phyloP scores from a whole-genome alignment of 148 eudicot genomes.

The Camellia sinensis region DNA sequence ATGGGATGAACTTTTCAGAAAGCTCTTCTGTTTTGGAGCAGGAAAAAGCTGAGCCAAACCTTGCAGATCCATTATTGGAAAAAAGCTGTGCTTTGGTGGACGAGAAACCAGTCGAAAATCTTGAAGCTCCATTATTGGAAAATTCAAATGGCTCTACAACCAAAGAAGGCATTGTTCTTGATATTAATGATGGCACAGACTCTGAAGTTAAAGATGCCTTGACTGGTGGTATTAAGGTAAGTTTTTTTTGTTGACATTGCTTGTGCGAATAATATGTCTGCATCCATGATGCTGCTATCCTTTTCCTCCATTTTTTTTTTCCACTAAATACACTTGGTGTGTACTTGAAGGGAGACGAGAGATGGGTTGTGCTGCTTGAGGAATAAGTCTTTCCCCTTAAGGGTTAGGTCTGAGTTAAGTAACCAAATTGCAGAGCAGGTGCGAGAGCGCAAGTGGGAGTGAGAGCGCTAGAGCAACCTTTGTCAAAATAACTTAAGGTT shows the following conservation, averaged over 20 bases:
- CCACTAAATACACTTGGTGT: too few species aligned
- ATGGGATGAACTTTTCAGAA: slow-evolving; percentile 6
- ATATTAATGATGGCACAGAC: slow-evolving; percentile 14
- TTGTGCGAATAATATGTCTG: too few species aligned
- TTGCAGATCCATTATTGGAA: slow-evolving; percentile 22
- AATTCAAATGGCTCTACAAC: slow-evolving; percentile 16
- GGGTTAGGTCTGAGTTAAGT: neutral
- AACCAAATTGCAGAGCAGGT: too few species aligned
- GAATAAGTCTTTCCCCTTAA: neutral
- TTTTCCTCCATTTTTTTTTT: too few species aligned
- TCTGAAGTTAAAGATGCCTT: slow-evolving; percentile 13
- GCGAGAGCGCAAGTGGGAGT: too few species aligned
- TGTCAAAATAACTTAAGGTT: too few species aligned
- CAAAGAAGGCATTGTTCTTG: slow-evolving; percentile 12
- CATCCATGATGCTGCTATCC: neutral
- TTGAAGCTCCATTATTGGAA: slow-evolving; percentile 22
- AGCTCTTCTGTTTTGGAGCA: slow-evolving; percentile 25
- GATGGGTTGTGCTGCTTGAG: neutral
- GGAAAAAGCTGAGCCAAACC: slow-evolving; percentile 22
- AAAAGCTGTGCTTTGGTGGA: slow-evolving; percentile 10
- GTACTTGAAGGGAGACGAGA: too few species aligned
- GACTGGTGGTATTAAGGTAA: slow-evolving; percentile 33
- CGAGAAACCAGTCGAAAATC: slow-evolving; percentile 16
- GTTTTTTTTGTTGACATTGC: slow-evolving; percentile 14
- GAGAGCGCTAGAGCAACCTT: too few species aligned